These are phyloP conservation scores for Trametes cinnabarina DNA, from an alignment of 768 basidiomycete species.

Conservation along the genomic window DNA sequence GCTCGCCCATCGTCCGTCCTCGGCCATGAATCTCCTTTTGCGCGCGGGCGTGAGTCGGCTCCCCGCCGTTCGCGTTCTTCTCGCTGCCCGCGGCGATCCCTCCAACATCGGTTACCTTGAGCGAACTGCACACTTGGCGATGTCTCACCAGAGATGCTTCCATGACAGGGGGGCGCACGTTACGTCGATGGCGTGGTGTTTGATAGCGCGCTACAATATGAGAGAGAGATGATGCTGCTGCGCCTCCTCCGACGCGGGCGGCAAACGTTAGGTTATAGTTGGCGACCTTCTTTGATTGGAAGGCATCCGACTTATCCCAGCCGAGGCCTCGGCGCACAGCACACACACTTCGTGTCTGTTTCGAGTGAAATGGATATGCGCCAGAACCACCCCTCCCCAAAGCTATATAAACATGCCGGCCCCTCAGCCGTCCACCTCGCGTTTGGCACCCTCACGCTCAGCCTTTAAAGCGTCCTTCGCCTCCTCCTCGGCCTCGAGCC, in stretches of 20 bases:
- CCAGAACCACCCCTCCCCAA: background rate
- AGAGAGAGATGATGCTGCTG: background rate
- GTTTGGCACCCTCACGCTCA: background rate
- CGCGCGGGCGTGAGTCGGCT: background rate
- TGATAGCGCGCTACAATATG: background rate
- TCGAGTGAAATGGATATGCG: background rate
- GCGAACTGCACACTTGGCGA: background rate
- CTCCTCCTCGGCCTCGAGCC: slow-evolving; percentile 6
- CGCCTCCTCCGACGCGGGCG: background rate
- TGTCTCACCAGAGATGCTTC: background rate
- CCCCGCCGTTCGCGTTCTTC: background rate
- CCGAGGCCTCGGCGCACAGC: slow-evolving; percentile 12
- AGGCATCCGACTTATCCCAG: background rate
- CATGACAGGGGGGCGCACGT: background rate
- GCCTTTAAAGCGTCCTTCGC: background rate
- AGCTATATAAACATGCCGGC: slow-evolving; percentile 4
- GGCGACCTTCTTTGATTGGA: slow-evolving; percentile 14
- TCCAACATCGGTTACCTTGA: background rate
- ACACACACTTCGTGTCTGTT: background rate
- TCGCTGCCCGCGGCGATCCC: background rate
- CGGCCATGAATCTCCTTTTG: background rate
- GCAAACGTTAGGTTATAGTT: slow-evolving; percentile 11
- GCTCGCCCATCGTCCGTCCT: background rate
- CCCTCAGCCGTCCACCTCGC: background rate
- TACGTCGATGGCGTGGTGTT: background rate